These are phyloP conservation scores for Tuber indicum DNA, from an alignment of 495 filamentous ascomycete genomes.

Conservation along the genomic window DNA sequence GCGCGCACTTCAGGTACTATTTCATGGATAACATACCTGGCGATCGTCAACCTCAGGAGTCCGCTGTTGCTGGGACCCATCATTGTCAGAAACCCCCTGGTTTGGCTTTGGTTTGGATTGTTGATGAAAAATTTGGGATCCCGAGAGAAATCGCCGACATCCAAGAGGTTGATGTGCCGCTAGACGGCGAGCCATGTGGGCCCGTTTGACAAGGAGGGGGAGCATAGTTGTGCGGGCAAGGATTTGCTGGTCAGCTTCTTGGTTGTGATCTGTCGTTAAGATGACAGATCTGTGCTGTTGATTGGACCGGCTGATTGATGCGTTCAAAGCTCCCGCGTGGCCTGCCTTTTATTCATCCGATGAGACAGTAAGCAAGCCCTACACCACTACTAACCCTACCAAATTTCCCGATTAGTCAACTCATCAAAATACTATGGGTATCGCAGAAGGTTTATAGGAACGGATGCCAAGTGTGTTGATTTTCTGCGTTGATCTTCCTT, in stretches of 20 bases:
- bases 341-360: too few relatives aligned
- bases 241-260: too few relatives aligned
- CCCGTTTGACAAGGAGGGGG: slow-evolving; percentile 15
- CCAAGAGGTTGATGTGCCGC: slow-evolving; percentile 8
- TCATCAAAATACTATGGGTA: too few relatives aligned
- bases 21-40: slow-evolving; percentile 5
- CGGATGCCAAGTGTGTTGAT: slow-evolving; percentile 19
- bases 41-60: neutral
- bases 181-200: slow-evolving; percentile 9
- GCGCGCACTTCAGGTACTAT: slow-evolving; percentile 3
- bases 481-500: too few relatives aligned
- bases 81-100: neutral
- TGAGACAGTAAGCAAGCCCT: too few relatives aligned
- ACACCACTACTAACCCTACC: too few relatives aligned
- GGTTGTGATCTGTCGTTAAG: too few relatives aligned
- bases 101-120: neutral
- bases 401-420: too few relatives aligned
- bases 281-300: too few relatives aligned
- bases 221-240: slow-evolving; percentile 5
- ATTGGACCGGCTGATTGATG: too few relatives aligned
- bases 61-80: neutral
- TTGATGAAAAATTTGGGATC: neutral
- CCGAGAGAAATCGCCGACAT: slow-evolving; percentile 7
- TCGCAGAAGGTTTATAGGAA: too few relatives aligned
- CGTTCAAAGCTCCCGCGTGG: too few relatives aligned